Evolutionary conservation across 1,284 basidiomycete genomes (phyloP).

Genomic region (Chalciporus sp.): DNA sequence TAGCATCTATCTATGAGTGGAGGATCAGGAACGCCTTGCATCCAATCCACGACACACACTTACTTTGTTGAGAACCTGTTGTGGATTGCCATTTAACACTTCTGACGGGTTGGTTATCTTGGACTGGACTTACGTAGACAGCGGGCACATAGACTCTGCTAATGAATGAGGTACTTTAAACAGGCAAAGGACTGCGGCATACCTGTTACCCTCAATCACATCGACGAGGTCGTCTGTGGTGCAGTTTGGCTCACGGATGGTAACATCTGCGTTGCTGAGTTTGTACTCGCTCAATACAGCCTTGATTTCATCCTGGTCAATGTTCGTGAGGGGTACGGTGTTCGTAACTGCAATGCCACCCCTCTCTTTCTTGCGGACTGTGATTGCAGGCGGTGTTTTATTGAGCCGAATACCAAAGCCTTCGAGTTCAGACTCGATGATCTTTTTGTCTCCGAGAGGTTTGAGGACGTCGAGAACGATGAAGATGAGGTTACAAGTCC

Average conservation of each 20-base stretch:
- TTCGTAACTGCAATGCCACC: slow-evolving; percentile 94
- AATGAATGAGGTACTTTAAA: slow-evolving; percentile 9
- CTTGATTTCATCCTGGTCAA: slow-evolving; percentile 95
- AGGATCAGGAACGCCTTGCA: slow-evolving; percentile 11
- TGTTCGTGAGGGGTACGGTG: slow-evolving; percentile 95
- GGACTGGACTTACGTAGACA: slow-evolving; percentile 67
- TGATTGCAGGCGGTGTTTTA: slow-evolving; percentile 91
- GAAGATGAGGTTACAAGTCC: slow-evolving; percentile 98
- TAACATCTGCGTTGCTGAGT: slow-evolving; percentile 88
- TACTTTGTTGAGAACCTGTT: slow-evolving; percentile 81
- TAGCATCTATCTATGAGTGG: slow-evolving; percentile 85
- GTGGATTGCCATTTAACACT: slow-evolving; percentile 4
- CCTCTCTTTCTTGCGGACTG: slow-evolving; percentile 91
- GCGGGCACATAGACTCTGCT: slow-evolving; percentile 91
- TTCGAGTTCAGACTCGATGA: slow-evolving; percentile 93
- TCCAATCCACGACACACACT: slow-evolving; percentile 1
- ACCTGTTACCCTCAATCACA: slow-evolving; percentile 92
- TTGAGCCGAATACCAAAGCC: slow-evolving; percentile 97
- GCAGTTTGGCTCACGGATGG: slow-evolving; percentile 91
- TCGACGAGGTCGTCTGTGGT: slow-evolving; percentile 98
- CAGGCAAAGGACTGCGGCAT: slow-evolving; percentile 17
- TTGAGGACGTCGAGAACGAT: slow-evolving; percentile 98
- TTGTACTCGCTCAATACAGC: slow-evolving; percentile 95
- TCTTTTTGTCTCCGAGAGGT: slow-evolving; percentile 91
- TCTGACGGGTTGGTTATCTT: neutral